These are phyloP conservation scores for Candida ovalis DNA, from an alignment of 805 yeast species.

Conservation along the genomic window DNA sequence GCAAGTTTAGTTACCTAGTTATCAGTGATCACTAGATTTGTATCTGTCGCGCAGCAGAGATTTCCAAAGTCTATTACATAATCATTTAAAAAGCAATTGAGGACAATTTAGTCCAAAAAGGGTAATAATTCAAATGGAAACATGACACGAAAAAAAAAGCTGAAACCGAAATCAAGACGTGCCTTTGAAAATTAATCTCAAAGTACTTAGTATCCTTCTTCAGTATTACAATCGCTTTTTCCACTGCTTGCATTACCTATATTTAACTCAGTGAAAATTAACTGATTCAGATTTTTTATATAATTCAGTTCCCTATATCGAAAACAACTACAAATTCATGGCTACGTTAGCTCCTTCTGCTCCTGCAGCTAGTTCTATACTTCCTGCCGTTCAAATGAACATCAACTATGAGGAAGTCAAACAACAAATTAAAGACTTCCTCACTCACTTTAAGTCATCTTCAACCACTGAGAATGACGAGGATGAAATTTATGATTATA, in stretches of 20 bases:
- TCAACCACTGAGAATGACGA: conserved; percentile 20
- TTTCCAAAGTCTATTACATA: no score
- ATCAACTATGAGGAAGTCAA: conserved; percentile 64
- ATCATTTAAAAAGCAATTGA: no score
- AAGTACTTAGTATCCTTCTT: no score
- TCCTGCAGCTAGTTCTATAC: conserved; percentile 17
- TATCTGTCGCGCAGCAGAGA: no score
- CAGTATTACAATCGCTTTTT: not conserved
- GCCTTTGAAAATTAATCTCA: not conserved
- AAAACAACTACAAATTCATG: conserved; percentile 11
- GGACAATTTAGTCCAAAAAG: not conserved
- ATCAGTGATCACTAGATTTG: no score
- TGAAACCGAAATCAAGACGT: not conserved
- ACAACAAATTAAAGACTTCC: conserved; percentile 57
- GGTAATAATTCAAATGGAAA: not conserved
- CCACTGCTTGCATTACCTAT: no score
- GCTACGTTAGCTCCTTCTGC: conserved; percentile 20
- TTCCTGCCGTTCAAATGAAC: conserved; percentile 27
- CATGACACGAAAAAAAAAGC: not conserved
- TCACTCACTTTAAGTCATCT: conserved; percentile 58
- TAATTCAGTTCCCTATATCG: not conserved
- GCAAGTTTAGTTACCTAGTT: no score
- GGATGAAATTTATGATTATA: conserved; percentile 34
- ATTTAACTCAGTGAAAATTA: no score
- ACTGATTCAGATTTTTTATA: no score